phyloP scores from a whole-genome alignment of 2,329 filamentous ascomycete species.

The Emericellopsis cladophorae region DNA sequence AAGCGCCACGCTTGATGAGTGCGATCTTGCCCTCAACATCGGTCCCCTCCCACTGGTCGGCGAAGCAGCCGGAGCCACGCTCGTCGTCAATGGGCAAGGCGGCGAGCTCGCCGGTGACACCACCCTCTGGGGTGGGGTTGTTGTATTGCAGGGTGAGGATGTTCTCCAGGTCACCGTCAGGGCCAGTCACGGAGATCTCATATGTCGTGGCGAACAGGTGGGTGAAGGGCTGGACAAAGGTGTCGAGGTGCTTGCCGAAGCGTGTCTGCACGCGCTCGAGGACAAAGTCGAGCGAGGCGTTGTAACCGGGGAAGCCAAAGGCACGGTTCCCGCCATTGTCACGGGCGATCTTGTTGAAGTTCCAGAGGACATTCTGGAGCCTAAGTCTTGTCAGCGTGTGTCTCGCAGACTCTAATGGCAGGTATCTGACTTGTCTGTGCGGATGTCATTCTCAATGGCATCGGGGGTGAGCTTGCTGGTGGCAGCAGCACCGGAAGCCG shows the following conservation, averaged over 20 bases:
- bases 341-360: conserved; percentile 38
- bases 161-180: conserved; percentile 28
- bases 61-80: conserved; percentile 26
- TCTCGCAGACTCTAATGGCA: background rate
- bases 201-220: conserved; percentile 28
- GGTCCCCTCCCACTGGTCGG: conserved; percentile 28
- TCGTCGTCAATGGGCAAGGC: conserved; percentile 21
- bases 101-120: conserved; percentile 22
- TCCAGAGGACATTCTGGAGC: conserved; percentile 38
- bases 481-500: conserved; percentile 8
- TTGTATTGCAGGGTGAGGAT: conserved; percentile 33
- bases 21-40: conserved; percentile 29
- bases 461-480: conserved; percentile 22
- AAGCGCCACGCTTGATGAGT: conserved; percentile 30
- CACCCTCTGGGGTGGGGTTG: conserved; percentile 25
- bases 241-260: conserved; percentile 28
- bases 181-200: conserved; percentile 28
- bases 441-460: conserved; percentile 25
- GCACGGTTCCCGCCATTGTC: conserved; percentile 47
- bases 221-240: conserved; percentile 31
- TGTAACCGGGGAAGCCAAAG: conserved; percentile 45
- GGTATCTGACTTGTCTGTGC: conserved; percentile 19
- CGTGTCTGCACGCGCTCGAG: conserved; percentile 27
- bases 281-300: conserved; percentile 44
- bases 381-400: conserved; percentile 15